Evolutionary conservation across 177 flowering plant genomes (phyloP), one percentile per base, ranked within the genome.

Genomic region (Tripterygium wilfordii): DNA sequence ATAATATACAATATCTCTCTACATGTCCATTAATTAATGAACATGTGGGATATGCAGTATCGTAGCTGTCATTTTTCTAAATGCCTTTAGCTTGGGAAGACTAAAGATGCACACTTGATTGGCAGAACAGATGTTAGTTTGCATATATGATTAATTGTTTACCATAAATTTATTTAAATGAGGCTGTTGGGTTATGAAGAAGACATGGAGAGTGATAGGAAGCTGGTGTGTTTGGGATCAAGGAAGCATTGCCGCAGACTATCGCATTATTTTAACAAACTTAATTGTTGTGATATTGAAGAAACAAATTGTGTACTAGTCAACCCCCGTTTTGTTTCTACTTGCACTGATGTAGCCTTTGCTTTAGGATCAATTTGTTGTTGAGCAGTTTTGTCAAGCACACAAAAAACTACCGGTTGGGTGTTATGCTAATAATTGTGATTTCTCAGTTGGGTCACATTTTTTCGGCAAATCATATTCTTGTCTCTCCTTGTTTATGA

Each of bases 21-120:
- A 53, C 28, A 47, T 17, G 20, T 30, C 10, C 12, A 38, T 21
- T 28, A 25, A 30, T 29, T 38, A 12, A 20, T 37, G 38, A 24
- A 17, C 30, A 22, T 24, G 36, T n/a, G 13, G 35, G 15, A 18
- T 48, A 10, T 48, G 20, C 36, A 51, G 38, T 40, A 50, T 23
- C 29, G n/a, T 39, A 32, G 7, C 23, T 9, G 35, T 7, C 27
- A 7, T 14, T 40, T 32, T 28, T 13, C n/a, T n/a, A 19, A 24
- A 26, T 8, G 16, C 14, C 8, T n/a, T 37, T 49, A 21, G 27
- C 36, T 56, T 48, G 36, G 42, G 20, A 48, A 48, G n/a, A 33
- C 53, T 48, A 26, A 49, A 19, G 16, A 21, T 51, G 63, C 57
- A 51, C 63, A 45, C 51, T 56, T 20, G 1, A 20, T 24, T 12